Conservation (phyloP, 1,139 yeast species). For the Sugiyamaella neomexicana region DNA sequence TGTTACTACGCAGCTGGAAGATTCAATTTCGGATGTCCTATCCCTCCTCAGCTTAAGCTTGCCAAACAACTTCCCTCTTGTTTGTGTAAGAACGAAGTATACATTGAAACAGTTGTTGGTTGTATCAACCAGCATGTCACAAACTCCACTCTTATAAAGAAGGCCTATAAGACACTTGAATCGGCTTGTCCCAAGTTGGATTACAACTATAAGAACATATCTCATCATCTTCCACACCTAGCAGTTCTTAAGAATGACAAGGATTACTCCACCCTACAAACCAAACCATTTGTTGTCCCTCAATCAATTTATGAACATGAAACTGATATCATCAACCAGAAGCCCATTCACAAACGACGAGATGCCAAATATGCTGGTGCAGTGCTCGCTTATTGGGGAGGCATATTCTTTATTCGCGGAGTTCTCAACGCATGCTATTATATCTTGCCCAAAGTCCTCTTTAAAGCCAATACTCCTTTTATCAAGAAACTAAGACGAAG, state of each 20-base stretch:
- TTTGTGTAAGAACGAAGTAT: slow-evolving; percentile 14
- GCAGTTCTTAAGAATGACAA: slow-evolving; percentile 4
- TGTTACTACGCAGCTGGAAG: slow-evolving; percentile 16
- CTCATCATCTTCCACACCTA: neutral
- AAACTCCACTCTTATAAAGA: slow-evolving; percentile 6
- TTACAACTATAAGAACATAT: slow-evolving; percentile 8
- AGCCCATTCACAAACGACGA: neutral
- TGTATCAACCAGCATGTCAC: slow-evolving; percentile 12
- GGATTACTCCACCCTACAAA: slow-evolving; percentile 10
- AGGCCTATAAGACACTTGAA: slow-evolving; percentile 11
- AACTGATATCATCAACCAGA: slow-evolving; percentile 4
- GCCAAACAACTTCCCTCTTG: slow-evolving; percentile 11
- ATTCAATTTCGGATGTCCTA: slow-evolving; percentile 20
- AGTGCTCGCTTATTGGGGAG: slow-evolving; percentile 36
- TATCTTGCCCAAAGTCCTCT: slow-evolving; percentile 41
- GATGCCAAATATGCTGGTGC: slow-evolving; percentile 16
- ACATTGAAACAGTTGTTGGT: slow-evolving; percentile 18
- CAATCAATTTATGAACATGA: slow-evolving; percentile 4
- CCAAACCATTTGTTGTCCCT: slow-evolving; percentile 16
- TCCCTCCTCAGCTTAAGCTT: slow-evolving; percentile 14
- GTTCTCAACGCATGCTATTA: slow-evolving; percentile 19
- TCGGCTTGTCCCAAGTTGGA: slow-evolving; percentile 6
- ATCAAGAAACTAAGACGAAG: slow-evolving; percentile 45
- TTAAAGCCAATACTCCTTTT: slow-evolving; percentile 37
- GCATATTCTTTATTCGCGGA: slow-evolving; percentile 30